These are phyloP conservation scores for Orbilia javanica DNA, from an alignment of 2,329 filamentous ascomycete genomes.

Conservation along the genomic window DNA sequence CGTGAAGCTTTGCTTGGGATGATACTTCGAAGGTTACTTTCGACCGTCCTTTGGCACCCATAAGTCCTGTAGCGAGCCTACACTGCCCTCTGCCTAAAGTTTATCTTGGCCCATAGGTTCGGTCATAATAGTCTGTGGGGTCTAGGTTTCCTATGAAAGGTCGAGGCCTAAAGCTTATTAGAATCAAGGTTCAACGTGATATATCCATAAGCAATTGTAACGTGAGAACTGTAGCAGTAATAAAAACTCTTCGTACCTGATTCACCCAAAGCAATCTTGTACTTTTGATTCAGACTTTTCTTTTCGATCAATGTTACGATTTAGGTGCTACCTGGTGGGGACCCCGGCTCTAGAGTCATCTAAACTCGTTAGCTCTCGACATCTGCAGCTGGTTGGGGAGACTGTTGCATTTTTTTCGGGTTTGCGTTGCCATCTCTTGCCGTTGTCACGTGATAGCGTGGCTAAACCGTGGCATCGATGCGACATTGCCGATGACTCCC, in stretches of 20 bases:
- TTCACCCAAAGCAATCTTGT: background rate
- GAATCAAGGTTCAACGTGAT: background rate
- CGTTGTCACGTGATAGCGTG: conserved; percentile 24
- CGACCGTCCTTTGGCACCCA: background rate
- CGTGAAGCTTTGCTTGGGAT: background rate
- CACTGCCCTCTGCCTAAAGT: background rate
- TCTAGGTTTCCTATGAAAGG: background rate
- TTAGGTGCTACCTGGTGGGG: background rate
- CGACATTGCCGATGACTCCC: background rate
- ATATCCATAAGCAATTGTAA: background rate
- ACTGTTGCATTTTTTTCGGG: background rate
- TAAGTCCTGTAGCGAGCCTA: background rate
- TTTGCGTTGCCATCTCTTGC: conserved; percentile 13
- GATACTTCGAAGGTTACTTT: conserved; percentile 1
- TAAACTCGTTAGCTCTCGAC: too few relatives aligned
- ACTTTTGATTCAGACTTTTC: background rate
- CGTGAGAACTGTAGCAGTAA: background rate
- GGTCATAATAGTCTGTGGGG: background rate
- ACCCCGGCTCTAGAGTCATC: background rate
- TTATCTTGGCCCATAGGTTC: background rate
- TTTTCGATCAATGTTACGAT: background rate
- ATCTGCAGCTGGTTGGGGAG: too few relatives aligned
- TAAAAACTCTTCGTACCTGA: background rate
- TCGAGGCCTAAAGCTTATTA: conserved; percentile 26
- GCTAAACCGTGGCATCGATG: background rate